phyloP scores from a whole-genome alignment of 1,284 basidiomycete genomes.

The Cystobasidium sp. region DNA sequence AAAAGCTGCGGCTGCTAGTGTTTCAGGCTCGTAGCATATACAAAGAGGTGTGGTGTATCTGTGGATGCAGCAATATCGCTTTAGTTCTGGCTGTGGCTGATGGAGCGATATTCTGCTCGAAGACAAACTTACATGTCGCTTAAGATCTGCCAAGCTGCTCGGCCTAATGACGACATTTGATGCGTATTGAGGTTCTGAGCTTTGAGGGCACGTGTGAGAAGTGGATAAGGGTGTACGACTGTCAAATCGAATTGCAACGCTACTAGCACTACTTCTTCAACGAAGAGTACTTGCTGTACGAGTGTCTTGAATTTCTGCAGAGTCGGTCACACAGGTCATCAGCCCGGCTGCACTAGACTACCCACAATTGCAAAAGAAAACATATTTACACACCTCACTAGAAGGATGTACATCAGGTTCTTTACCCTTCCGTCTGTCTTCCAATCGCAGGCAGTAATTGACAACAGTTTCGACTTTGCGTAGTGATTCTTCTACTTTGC shows the following conservation, averaged over 20 bases:
- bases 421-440: constrained; percentile 33
- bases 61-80: neutral
- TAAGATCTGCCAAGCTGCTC: constrained; percentile 45
- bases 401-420: constrained; percentile 44
- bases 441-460: constrained; percentile 42
- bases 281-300: constrained; percentile 47
- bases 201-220: constrained; percentile 36
- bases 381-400: constrained; percentile 24
- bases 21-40: constrained; percentile 14
- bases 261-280: constrained; percentile 52
- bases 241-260: constrained; percentile 53
- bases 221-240: constrained; percentile 50
- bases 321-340: neutral
- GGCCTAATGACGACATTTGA: constrained; percentile 17
- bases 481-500: constrained; percentile 52
- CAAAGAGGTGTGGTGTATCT: constrained; percentile 40
- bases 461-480: constrained; percentile 48
- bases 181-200: constrained; percentile 4
- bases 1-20: constrained; percentile 36
- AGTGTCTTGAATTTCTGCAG: constrained; percentile 40
- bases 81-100: neutral
- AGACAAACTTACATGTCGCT: constrained; percentile 48
- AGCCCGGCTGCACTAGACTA: too few relatives aligned
- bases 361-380: neutral
- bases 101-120: too few relatives aligned